phyloP scores from a whole-genome alignment of 106 monocot genomes.

The Dactylorhiza incarnata region DNA sequence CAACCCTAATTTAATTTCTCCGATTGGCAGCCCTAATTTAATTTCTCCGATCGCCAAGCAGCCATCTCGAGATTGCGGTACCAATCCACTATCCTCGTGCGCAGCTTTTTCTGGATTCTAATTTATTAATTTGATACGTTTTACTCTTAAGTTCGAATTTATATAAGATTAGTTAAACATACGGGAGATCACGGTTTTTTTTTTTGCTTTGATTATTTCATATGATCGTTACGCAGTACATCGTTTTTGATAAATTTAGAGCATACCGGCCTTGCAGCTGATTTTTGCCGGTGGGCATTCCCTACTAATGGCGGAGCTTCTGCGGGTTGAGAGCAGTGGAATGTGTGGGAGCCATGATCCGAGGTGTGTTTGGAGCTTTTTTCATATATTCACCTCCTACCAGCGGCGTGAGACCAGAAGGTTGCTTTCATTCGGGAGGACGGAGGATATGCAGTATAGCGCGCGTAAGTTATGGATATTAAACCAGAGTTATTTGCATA shows the following conservation, averaged over 20 bases:
- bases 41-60: not conserved
- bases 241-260: not conserved
- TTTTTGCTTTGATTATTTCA: not conserved
- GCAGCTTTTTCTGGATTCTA: too few species aligned
- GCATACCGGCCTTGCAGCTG: not conserved
- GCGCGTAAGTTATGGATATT: conserved; percentile 5
- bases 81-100: not conserved
- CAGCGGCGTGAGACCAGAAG: not conserved
- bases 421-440: conserved; percentile 2
- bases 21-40: not conserved
- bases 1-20: not conserved
- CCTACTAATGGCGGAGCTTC: conserved; percentile 9
- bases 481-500: not conserved
- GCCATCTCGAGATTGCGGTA: not conserved
- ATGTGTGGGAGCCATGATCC: not conserved
- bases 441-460: not conserved
- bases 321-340: conserved; percentile 12
- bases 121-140: not conserved
- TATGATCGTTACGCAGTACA: not conserved
- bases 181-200: not conserved
- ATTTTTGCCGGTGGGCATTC: not conserved
- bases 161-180: not conserved
- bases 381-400: conserved; percentile 15
- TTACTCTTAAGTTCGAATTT: not conserved
- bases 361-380: conserved; percentile 20